Evolutionary conservation across 352 stramenopile genomes (phyloP), one percentile per base, ranked within the genome.

Genomic region (Thraustotheca clavata): DNA sequence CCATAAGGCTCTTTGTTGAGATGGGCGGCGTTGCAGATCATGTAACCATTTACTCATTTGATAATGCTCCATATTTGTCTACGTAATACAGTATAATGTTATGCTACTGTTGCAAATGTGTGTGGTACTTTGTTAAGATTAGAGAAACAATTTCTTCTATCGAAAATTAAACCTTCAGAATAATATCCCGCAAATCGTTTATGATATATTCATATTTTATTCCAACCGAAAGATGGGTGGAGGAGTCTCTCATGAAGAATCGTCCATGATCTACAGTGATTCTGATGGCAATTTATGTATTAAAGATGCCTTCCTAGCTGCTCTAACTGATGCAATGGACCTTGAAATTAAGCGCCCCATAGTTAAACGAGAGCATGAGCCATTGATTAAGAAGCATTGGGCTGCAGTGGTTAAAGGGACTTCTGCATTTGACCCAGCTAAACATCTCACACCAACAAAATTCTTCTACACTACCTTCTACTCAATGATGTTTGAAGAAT

Each of bases 381-480:
- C n/a, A 32, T 32, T 65, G 16, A 65, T 65, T 46, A 27, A 65
- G 26, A 16, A 12, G 8, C 52, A 65, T 35, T 65, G 57, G 57
- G 20, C 26, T 12, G 35, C 39, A 6, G 47, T 65, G 22, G 26
- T 14, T 18, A n/a, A 22, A 0, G 57, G 57, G 41, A 65, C 39
- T 8, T 29, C 31, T n/a, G 36, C 36, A 5, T 65, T 38, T 22
- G 57, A 65, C 38, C 14, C 38, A 32, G 12, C 26, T 12, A 50
- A 49, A 11, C 57, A 65, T 27, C 35, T 43, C 2, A 34, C 38
- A 3, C 57, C 57, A 4, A 43, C 46, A 31, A 65, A 65, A 46
- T 65, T 65, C 31, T 65, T 65, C 35, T 43, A 65, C 39, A 43
- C 35, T 20, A 65, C 57, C 29, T 65, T 40, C 57, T 65, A 65